A percentile compares a stretch with the other conserved stretches of the same genome.
Conservation (phyloP, 257 asterid species). For the Solanum raphanifolium region DNA sequence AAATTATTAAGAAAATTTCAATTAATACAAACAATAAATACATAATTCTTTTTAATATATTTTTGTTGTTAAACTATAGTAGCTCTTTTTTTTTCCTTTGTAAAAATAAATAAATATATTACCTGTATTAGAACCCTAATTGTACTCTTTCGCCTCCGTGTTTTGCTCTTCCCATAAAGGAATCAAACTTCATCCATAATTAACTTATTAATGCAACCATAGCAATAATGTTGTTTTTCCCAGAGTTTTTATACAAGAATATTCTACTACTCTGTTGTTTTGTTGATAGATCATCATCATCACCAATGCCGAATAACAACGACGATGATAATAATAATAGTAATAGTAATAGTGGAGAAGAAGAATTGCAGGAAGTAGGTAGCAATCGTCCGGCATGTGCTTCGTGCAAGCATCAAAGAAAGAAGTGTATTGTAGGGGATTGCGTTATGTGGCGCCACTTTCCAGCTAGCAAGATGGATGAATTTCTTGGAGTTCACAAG, state of each 20-base stretch:
- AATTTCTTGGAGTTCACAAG: slow-evolving; percentile 12
- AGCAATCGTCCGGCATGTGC: slow-evolving; percentile 25
- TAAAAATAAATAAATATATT: neutral
- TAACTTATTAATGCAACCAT: neutral
- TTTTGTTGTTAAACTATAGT: neutral
- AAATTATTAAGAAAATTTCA: neutral
- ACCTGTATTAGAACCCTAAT: neutral
- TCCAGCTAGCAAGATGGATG: neutral
- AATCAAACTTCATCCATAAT: neutral
- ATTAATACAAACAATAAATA: too few relatives aligned
- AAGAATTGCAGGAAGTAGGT: neutral
- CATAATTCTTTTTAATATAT: neutral
- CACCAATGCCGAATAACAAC: neutral
- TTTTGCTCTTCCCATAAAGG: neutral
- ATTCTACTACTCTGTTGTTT: neutral
- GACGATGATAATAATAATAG: neutral
- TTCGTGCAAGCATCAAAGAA: slow-evolving; percentile 31
- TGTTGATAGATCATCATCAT: neutral
- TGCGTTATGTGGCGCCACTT: slow-evolving; percentile 18
- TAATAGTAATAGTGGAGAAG: too few relatives aligned
- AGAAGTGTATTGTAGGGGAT: slow-evolving; percentile 7
- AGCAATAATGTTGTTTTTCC: neutral
- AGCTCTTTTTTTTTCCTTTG: neutral
- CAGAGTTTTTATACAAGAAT: neutral
- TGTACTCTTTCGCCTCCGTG: neutral